Conservation (phyloP, 176 grass and related monocot species). For the Poa annua region DNA sequence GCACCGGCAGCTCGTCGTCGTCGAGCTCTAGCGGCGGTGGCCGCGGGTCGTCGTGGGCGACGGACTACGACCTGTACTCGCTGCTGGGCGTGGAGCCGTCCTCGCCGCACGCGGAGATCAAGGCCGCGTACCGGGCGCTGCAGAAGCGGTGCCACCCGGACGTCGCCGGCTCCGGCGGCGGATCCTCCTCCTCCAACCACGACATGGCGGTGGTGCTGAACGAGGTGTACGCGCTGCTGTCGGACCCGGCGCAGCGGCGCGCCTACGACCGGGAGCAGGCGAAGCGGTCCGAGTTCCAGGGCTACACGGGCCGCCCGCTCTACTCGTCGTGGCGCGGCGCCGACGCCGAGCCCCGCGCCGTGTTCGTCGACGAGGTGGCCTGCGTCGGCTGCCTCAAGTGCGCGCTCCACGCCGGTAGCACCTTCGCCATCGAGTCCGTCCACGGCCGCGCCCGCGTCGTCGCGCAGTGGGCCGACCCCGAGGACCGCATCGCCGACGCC, state of each 20-base stretch:
- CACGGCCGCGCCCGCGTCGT: slow-evolving; percentile 89
- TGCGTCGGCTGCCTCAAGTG: slow-evolving; percentile 96
- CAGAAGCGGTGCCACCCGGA: slow-evolving; percentile 98
- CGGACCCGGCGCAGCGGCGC: slow-evolving; percentile 70
- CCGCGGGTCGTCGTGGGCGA: slow-evolving; percentile 55
- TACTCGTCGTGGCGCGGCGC: slow-evolving; percentile 81
- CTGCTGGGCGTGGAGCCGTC: slow-evolving; percentile 75
- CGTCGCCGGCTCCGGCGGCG: slow-evolving; percentile 41
- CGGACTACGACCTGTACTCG: slow-evolving; percentile 83
- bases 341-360: slow-evolving; percentile 64
- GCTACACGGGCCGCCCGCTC: slow-evolving; percentile 82
- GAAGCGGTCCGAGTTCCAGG: slow-evolving; percentile 71
- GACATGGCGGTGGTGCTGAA: slow-evolving; percentile 96
- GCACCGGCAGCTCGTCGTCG: neutral
- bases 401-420: slow-evolving; percentile 70
- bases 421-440: slow-evolving; percentile 83
- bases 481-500: slow-evolving; percentile 84
- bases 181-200: slow-evolving; percentile 11
- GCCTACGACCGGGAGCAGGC: slow-evolving; percentile 93
- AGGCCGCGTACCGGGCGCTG: slow-evolving; percentile 76
- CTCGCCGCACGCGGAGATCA: slow-evolving; percentile 73
- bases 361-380: slow-evolving; percentile 88
- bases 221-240: slow-evolving; percentile 86
- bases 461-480: slow-evolving; percentile 85
- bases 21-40: neutral